A percentile compares a stretch with the other conserved stretches of the same genome.
phyloP scores from a whole-genome alignment of 2,329 filamentous ascomycete genomes.

The Lachnellula cervina region DNA sequence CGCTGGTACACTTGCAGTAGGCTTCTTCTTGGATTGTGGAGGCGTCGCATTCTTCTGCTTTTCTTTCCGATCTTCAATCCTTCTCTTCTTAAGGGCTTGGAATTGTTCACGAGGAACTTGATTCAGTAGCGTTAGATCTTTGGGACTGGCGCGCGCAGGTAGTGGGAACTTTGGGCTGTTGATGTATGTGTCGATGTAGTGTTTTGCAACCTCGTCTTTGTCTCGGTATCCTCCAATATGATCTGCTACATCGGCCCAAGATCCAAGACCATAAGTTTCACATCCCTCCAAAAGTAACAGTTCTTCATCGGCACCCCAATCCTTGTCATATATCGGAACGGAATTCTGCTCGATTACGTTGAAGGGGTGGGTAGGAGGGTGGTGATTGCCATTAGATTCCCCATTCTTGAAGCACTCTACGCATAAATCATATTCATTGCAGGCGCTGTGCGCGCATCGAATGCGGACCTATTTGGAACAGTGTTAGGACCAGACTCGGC shows the following conservation, averaged over 20 bases:
- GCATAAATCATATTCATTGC: constrained; percentile 94
- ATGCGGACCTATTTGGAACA: constrained; percentile 70
- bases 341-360: constrained; percentile 98
- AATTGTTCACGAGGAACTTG: constrained; percentile 87
- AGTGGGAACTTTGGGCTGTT: constrained; percentile 80
- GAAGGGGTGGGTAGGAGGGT: constrained; percentile 80
- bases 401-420: constrained; percentile 90
- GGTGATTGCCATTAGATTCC: constrained; percentile 74
- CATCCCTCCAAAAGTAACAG: constrained; percentile 88
- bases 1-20: constrained; percentile 87
- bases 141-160: constrained; percentile 77
- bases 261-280: constrained; percentile 92
- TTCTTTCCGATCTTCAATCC: constrained; percentile 89
- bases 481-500: background rate
- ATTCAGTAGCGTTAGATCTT: constrained; percentile 73
- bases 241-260: constrained; percentile 96
- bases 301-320: constrained; percentile 98
- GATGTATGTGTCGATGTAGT: constrained; percentile 86
- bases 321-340: constrained; percentile 88
- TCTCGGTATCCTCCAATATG: constrained; percentile 93
- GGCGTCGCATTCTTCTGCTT: constrained; percentile 78
- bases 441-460: constrained; percentile 70
- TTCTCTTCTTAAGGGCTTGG: constrained; percentile 82
- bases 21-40: constrained; percentile 87
- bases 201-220: constrained; percentile 93